These are phyloP conservation scores for Lichina pygmaea DNA, from an alignment of 495 filamentous ascomycete genomes.

Conservation along the genomic window DNA sequence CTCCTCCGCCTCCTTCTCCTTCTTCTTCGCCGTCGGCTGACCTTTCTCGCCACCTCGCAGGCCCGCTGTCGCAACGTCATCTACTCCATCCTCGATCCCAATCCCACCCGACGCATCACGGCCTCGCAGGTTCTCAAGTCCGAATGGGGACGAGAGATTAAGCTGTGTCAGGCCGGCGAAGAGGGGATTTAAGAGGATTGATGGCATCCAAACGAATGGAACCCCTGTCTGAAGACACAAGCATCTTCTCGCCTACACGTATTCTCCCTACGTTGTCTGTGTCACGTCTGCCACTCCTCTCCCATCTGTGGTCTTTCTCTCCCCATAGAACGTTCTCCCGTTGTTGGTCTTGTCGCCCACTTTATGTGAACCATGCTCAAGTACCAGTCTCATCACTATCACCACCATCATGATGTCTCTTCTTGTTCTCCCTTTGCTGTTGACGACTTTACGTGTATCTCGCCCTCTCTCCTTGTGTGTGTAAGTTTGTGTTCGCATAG, in stretches of 20 bases:
- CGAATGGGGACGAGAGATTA: conserved; percentile 94
- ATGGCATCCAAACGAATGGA: too few species aligned
- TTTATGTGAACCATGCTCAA: too few species aligned
- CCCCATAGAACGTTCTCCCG: too few species aligned
- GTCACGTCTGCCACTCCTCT: neutral
- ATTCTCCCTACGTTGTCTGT: neutral
- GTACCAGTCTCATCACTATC: too few species aligned
- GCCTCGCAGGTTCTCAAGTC: conserved; percentile 91
- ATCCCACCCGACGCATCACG: conserved; percentile 71
- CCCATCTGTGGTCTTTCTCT: neutral
- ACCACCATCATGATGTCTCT: too few species aligned
- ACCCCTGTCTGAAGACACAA: too few species aligned
- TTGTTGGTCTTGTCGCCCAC: too few species aligned
- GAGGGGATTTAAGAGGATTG: conserved; percentile 37
- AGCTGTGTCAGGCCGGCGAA: conserved; percentile 82
- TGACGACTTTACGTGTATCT: too few species aligned
- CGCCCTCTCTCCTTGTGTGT: too few species aligned
- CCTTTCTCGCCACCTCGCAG: conserved; percentile 17
- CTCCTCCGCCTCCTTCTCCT: neutral
- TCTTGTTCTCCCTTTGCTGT: too few species aligned
- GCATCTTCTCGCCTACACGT: neutral
- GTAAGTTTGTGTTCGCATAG: too few species aligned
- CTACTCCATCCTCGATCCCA: conserved; percentile 95
- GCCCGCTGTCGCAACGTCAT: conserved; percentile 95
- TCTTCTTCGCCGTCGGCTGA: neutral